Base-by-base conservation (phyloP, 2,329 filamentous ascomycete genomes). In the Juglanconis sp. region DNA sequence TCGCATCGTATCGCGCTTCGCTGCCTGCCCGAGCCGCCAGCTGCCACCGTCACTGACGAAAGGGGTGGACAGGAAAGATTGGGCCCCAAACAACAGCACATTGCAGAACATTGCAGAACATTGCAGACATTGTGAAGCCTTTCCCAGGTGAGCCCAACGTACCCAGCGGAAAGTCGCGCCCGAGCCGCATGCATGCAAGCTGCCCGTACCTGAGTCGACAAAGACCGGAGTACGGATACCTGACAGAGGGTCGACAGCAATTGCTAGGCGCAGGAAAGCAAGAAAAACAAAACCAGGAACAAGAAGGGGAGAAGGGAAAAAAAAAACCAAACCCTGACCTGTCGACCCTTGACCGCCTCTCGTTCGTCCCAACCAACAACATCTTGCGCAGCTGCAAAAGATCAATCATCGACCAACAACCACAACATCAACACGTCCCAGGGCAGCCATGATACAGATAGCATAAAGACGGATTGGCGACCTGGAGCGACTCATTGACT, bases 401-500 rank as follows among this genome's bases (percentile, higher is more conserved):
- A 24, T 24, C 24, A 24, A 24, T 13, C 31, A 48, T 32, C 46
- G 6, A 49, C 40, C 24, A 32, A 51, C 47, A 35, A 50, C 55
- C 46, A 57, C 55, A 57, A 34, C 6, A 34, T 50, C 24, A 30
- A 17, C 34, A 32, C 15, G n/a, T 10, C 55, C 24, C 46, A 34
- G 55, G 55, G 36, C 55, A 50, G 55, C 55, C 46, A 57, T 57
- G 55, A 57, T 42, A 57, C 55, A 47, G 46, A 57, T 50, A 57
- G 36, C 5, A 34, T 49, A 49, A 49, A 49, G 4, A 32, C 44
- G 44, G 9, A 47, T 47, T 46, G 44, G 38, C 10, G 38, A 24
- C 24, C 24, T 24, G 24, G 24, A 24, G 24, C 24, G 24, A 42
- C 10, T 40, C 53, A 44, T 44, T 42, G n/a, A 35, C 24, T 13